phyloP scores from a whole-genome alignment of 306 rosid species.

The Cajanus cajan region DNA sequence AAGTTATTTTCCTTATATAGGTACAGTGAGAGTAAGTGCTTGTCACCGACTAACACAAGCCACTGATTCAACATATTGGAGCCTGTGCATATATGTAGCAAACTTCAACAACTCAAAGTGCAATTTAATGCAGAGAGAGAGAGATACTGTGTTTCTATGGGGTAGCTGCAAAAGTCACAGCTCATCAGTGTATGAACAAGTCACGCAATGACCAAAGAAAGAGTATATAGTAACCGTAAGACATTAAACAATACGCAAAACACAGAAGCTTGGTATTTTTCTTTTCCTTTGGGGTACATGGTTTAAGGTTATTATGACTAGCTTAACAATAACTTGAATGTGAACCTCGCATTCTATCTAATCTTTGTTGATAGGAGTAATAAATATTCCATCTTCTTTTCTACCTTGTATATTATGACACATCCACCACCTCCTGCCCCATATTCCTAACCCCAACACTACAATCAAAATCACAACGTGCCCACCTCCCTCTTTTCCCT shows the following conservation, averaged over 20 bases:
- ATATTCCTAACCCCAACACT: neutral
- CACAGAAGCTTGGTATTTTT: neutral
- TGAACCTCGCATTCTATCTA: conserved; percentile 12
- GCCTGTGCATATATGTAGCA: neutral
- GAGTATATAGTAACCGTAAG: neutral
- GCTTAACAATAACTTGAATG: conserved; percentile 9
- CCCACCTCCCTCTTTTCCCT: conserved; percentile 10
- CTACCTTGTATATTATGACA: conserved; percentile 36
- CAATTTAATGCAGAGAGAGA: conserved; percentile 30
- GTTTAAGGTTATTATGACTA: neutral
- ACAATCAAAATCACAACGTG: conserved; percentile 31
- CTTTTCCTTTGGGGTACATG: neutral
- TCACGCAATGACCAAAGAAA: neutral
- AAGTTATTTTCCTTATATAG: neutral
- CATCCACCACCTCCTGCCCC: conserved; percentile 44
- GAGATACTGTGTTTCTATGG: neutral
- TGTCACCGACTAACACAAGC: neutral
- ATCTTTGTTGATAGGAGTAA: conserved; percentile 2
- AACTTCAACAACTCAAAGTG: conserved; percentile 29
- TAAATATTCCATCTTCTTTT: conserved; percentile 48
- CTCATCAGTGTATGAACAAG: neutral
- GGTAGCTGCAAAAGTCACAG: neutral
- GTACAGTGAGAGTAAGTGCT: neutral
- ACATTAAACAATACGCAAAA: neutral
- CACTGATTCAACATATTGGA: neutral